A percentile compares a stretch with the other conserved stretches of the same genome.
These are phyloP conservation scores for Juncus effusus DNA, from an alignment of 176 grass and related monocot genomes.

Conservation along the genomic window DNA sequence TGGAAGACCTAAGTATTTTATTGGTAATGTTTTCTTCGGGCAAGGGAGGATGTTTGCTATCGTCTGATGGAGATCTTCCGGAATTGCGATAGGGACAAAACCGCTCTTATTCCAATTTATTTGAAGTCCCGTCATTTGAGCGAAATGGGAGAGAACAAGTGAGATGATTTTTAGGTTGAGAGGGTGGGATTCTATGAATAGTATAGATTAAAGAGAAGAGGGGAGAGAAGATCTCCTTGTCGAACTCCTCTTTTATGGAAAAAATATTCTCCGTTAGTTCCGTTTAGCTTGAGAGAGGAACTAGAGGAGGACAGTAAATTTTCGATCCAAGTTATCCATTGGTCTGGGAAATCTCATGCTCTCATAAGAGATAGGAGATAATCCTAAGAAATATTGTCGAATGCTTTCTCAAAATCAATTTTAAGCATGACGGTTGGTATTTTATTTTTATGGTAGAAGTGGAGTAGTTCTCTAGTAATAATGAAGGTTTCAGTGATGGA, in stretches of 20 bases:
- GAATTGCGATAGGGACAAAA: neutral
- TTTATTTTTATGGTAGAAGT: neutral
- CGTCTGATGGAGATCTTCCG: neutral
- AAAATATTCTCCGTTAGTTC: neutral
- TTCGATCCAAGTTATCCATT: neutral
- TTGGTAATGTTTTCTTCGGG: neutral
- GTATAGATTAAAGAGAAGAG: neutral
- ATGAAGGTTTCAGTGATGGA: neutral
- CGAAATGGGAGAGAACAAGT: no score
- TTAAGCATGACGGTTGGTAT: neutral
- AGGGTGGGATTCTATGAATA: neutral
- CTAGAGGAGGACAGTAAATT: neutral
- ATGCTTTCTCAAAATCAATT: neutral
- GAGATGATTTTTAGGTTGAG: neutral
- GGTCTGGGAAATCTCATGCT: neutral
- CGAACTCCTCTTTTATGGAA: neutral
- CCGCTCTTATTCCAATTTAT: no score
- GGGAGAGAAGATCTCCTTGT: slow-evolving; percentile 3
- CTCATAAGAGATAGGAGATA: neutral
- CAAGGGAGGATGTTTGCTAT: neutral
- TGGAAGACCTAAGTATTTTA: slow-evolving; percentile 1
- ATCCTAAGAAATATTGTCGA: neutral
- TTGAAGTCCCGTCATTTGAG: no score
- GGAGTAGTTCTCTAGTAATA: neutral
- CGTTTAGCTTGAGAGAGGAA: neutral